phyloP scores from a whole-genome alignment of 768 basidiomycete species.

The Hortiboletus campestris region DNA sequence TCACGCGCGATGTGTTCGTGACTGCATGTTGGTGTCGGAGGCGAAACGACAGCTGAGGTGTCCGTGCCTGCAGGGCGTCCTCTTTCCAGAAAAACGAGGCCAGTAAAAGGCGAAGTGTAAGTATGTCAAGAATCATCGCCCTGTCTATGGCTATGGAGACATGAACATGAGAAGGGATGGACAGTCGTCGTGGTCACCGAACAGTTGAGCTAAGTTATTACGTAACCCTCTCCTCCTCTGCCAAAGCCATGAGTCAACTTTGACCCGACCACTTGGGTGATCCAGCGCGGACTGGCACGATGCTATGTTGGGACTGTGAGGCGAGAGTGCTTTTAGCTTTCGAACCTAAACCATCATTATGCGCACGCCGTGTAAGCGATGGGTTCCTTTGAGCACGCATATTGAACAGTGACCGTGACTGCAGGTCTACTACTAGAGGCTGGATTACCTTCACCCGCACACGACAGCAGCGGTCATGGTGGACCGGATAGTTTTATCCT shows the following conservation, averaged over 20 bases:
- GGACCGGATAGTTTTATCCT: neutral
- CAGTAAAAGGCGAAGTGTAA: conserved; percentile 42
- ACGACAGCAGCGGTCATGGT: neutral
- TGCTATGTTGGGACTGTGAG: too few species aligned
- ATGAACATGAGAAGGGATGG: neutral
- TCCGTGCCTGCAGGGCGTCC: conserved; percentile 28
- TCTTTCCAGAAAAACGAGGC: conserved; percentile 40
- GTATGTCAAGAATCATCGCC: conserved; percentile 21
- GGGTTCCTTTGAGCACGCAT: neutral
- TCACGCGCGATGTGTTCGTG: conserved; percentile 49
- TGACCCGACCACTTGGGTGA: neutral
- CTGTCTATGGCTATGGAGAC: neutral
- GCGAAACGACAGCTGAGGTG: conserved; percentile 49
- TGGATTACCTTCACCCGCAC: neutral
- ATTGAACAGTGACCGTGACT: neutral
- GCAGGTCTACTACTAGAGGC: too few species aligned
- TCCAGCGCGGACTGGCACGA: neutral
- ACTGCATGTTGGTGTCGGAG: conserved; percentile 66
- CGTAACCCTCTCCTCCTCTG: conserved; percentile 7
- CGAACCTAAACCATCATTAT: neutral
- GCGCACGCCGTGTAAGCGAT: neutral
- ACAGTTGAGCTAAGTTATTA: neutral
- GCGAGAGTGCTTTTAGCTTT: neutral
- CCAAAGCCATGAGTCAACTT: neutral
- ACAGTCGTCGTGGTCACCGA: neutral